These are phyloP conservation scores for Fistulinella cinereoalba DNA, from an alignment of 1,284 basidiomycete species.

Conservation along the genomic window DNA sequence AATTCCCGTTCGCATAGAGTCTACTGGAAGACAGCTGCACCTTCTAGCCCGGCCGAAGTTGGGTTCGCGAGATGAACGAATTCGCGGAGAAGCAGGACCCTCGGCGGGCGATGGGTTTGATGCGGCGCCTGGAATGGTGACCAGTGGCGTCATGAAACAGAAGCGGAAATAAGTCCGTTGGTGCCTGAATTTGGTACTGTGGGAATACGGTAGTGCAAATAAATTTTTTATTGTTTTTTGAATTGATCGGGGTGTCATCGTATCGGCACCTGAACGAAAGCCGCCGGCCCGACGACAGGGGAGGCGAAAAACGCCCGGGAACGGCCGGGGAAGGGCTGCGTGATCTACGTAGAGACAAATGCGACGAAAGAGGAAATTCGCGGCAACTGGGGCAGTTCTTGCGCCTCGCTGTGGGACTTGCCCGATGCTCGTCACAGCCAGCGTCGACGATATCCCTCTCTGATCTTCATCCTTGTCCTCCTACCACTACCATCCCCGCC, in stretches of 20 bases:
- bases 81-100: neutral
- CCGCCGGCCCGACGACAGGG: slow-evolving; percentile 35
- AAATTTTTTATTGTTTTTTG: slow-evolving; percentile 9
- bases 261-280: slow-evolving; percentile 31
- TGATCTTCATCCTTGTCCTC: neutral
- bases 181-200: slow-evolving; percentile 5
- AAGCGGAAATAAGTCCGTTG: slow-evolving; percentile 11
- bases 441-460: slow-evolving; percentile 19
- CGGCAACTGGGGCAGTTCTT: slow-evolving; percentile 1
- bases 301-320: slow-evolving; percentile 20
- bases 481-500: slow-evolving; percentile 1
- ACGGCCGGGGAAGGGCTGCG: slow-evolving; percentile 21
- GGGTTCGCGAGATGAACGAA: neutral
- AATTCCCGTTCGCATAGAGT: neutral
- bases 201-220: neutral
- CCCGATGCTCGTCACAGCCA: slow-evolving; percentile 5
- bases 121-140: slow-evolving; percentile 1
- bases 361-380: slow-evolving; percentile 15
- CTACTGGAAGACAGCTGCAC: neutral
- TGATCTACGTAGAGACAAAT: slow-evolving; percentile 29
- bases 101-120: slow-evolving; percentile 1
- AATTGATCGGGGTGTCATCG: slow-evolving; percentile 10
- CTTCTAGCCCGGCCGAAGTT: neutral
- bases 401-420: neutral
- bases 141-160: slow-evolving; percentile 8